Conservation (phyloP, 2,329 filamentous ascomycete genomes). For the Aspergillus hortae region DNA sequence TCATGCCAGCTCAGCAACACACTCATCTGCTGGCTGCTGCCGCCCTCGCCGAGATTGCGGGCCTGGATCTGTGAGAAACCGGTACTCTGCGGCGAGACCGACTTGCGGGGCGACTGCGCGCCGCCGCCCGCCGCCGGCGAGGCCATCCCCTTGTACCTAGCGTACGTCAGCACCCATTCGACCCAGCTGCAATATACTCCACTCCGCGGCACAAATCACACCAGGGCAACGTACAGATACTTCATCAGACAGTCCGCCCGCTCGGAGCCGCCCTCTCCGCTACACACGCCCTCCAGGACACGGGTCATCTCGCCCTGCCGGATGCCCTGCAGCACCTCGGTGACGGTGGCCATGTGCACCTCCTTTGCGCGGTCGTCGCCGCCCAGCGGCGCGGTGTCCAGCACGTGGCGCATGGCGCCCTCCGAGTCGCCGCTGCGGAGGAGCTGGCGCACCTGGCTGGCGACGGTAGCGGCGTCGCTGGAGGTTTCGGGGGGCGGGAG, state of each 20-base stretch:
- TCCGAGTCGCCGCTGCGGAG: slow-evolving; percentile 82
- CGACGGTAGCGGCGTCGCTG: slow-evolving; percentile 71
- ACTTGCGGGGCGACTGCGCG: slow-evolving; percentile 48
- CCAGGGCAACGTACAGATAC: slow-evolving; percentile 68
- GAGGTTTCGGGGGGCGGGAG: slow-evolving; percentile 67
- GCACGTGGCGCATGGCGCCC: slow-evolving; percentile 75
- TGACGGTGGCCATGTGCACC: slow-evolving; percentile 78
- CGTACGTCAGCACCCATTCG: not conserved
- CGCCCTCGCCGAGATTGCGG: slow-evolving; percentile 57
- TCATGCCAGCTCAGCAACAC: slow-evolving; percentile 98
- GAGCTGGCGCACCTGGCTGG: slow-evolving; percentile 80
- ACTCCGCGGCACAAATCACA: not conserved
- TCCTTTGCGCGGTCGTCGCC: slow-evolving; percentile 62
- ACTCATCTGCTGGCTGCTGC: slow-evolving; percentile 87
- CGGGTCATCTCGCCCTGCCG: slow-evolving; percentile 94
- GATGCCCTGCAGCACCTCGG: slow-evolving; percentile 93
- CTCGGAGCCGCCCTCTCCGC: slow-evolving; percentile 74
- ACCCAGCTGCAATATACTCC: slow-evolving; percentile 2
- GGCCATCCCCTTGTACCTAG: slow-evolving; percentile 87
- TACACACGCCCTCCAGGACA: slow-evolving; percentile 77
- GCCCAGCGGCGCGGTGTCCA: slow-evolving; percentile 76
- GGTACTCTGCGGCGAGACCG: slow-evolving; percentile 70
- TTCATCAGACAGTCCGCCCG: slow-evolving; percentile 93
- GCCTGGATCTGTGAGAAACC: slow-evolving; percentile 79
- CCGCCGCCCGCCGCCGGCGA: slow-evolving; percentile 34